Base-by-base conservation (phyloP, 768 basidiomycete genomes). In the Boletus speciosus region DNA sequence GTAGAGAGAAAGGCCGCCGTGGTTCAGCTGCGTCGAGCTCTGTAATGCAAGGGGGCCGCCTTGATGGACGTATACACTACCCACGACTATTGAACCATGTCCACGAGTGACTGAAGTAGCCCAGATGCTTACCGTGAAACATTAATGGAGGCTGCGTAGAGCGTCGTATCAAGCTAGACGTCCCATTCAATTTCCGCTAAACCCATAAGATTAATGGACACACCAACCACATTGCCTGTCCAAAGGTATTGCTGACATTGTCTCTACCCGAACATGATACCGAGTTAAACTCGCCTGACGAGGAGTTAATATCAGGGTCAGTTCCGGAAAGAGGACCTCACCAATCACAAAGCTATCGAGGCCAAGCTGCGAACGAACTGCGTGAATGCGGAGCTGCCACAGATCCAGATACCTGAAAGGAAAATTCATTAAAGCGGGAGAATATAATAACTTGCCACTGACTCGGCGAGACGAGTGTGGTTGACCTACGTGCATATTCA, bases 211-310 rank as follows among this genome's bases (percentile, higher is more conserved):
- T 14, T 3, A 40, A 10, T 15, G 23, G 59, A 54, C 79, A 73
- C 25, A 79, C 67, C 46, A 81, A 67, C 80, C 80, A 81, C 32
- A 82, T 67, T 14, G 79, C 76, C 55, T 81, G 81, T 25, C 81
- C 80, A 51, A 81, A 80, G 3, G 81, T 81, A 56, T 81, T 78
- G 61, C 76, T 78, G 36, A 81, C 77, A 41, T 73, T 74, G 52
- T 75, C 72, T 48, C 69, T 75, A 5, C 81, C 81, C 12, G 77
- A 76, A 49, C 80, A 81, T 6, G 79, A 80, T 11, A 81, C 78
- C 0, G 80, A 81, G 54, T 80, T 82, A 56, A 79, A 81, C 64
- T 81, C 80, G 8, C 81, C 80, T 80, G 21, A 7, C 7, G 7
- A 36, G 14, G 10, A 21, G 41, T 58, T 15, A 64, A 23, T 9